Base-by-base conservation (phyloP, 108 stramenopile species). In the Asterionellopsis glacialis region DNA sequence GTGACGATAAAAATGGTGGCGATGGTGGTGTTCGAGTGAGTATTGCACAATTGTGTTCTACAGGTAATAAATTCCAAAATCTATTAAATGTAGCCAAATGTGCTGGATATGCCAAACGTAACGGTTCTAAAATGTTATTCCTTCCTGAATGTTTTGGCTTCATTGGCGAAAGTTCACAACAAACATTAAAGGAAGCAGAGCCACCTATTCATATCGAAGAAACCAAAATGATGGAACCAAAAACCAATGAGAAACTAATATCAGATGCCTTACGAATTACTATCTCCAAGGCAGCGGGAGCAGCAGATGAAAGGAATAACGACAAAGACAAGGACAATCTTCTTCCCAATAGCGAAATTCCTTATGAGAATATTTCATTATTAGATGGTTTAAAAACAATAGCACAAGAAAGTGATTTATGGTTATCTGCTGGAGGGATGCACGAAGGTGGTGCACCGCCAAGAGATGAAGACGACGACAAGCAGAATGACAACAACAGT, bases 71-170 rank as follows among this genome's bases (percentile, higher is more conserved):
- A 61, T 41, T 68, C 44, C 25, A 64, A 27, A 93, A 93, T 67
- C 65, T 93, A 21, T 11, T 72, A 4, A 68, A 84, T 50, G 56
- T 93, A 45, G 88, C 91, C 48, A 64, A 59, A 43, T 89, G 88
- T 68, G 91, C 91, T 12, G 70, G 77, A 40, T 42, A 69, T 63
- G 87, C 88, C 21, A 63, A 64, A 40, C 67, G 67, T 9, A 33
- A 79, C 16, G 75, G 76, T 4, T 79, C 86, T 11, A 55, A 43
- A 19, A 90, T 93, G 87, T 65, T 93, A 0, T 93, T 93, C 65
- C 52, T 93, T 1, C 92, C 92, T 0, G 92, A 93, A 61, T 86
- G 84, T 63, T 84, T 85, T 68, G 88, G 92, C 16, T 93, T 86
- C 53, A 76, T 93, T 51, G 92, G 91, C 10, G 77, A 81, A 48